phyloP scores from a whole-genome alignment of 148 eudicot species.

The Nepenthes mirabilis region DNA sequence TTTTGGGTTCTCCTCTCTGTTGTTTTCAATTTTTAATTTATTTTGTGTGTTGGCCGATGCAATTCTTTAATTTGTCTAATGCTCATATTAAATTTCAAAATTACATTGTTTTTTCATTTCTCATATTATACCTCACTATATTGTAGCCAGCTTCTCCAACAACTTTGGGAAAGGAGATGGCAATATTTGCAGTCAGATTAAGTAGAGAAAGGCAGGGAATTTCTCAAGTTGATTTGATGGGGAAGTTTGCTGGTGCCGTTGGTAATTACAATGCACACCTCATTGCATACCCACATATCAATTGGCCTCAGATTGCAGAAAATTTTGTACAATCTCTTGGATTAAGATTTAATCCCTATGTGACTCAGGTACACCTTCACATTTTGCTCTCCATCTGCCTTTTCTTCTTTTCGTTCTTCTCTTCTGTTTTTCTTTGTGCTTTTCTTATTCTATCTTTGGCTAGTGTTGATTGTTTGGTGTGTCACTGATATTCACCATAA shows the following conservation, averaged over 20 bases:
- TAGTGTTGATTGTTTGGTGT: too few species aligned
- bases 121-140: slow-evolving; percentile 7
- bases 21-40: too few species aligned
- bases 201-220: slow-evolving; percentile 49
- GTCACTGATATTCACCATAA: too few species aligned
- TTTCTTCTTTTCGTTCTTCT: too few species aligned
- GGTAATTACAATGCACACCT: slow-evolving; percentile 96
- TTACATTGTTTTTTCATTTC: not conserved
- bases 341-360: slow-evolving; percentile 77
- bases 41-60: not conserved
- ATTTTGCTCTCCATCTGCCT: not conserved
- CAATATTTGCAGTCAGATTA: slow-evolving; percentile 66
- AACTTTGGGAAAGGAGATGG: slow-evolving; percentile 85
- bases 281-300: slow-evolving; percentile 69
- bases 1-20: too few species aligned
- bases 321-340: slow-evolving; percentile 82
- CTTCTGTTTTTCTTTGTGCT: too few species aligned
- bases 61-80: not conserved
- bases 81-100: not conserved
- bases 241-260: slow-evolving; percentile 95
- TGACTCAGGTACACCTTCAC: slow-evolving; percentile 45
- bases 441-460: too few species aligned
- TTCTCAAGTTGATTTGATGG: slow-evolving; percentile 55
- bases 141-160: slow-evolving; percentile 96
- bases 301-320: slow-evolving; percentile 74